Conservation (phyloP, 345 rosid species). For the Salix exigua region DNA sequence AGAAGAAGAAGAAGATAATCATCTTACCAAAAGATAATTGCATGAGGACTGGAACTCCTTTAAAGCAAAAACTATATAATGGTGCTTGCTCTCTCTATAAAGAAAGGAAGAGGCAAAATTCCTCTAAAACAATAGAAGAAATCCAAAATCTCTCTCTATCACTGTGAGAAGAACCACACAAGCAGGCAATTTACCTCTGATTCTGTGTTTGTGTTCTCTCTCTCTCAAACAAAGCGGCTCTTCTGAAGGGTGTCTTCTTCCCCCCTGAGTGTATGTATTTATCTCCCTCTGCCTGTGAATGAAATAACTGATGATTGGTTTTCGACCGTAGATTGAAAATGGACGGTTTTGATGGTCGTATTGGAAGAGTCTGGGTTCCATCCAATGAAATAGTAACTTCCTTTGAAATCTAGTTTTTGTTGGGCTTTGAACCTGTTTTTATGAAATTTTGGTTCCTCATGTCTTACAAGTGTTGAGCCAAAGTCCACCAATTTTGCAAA, state of each 20-base stretch:
- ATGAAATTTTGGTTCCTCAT: not conserved
- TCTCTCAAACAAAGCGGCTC: not conserved
- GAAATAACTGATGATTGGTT: constrained; percentile 7
- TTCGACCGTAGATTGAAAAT: constrained; percentile 1
- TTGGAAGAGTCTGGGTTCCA: not conserved
- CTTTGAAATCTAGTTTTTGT: not conserved
- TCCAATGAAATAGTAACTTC: not conserved
- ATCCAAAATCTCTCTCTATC: not conserved
- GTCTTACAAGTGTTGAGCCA: not conserved
- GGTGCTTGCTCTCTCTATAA: not conserved
- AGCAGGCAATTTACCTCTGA: not conserved
- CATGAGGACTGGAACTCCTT: constrained; percentile 13
- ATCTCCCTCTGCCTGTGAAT: not conserved
- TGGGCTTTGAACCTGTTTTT: not conserved
- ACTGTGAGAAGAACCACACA: not conserved
- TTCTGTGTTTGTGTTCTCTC: not conserved
- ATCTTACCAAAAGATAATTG: constrained; percentile 17
- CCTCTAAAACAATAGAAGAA: not conserved
- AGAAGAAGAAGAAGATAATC: not conserved
- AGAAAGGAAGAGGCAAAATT: not conserved
- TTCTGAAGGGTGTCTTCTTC: not conserved
- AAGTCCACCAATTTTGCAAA: not conserved
- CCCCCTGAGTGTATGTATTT: not conserved
- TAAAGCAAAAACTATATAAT: not conserved
- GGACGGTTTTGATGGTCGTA: constrained; percentile 1